Base-by-base conservation (phyloP, 2,329 filamentous ascomycete genomes). In the Zopfia rhizophila region DNA sequence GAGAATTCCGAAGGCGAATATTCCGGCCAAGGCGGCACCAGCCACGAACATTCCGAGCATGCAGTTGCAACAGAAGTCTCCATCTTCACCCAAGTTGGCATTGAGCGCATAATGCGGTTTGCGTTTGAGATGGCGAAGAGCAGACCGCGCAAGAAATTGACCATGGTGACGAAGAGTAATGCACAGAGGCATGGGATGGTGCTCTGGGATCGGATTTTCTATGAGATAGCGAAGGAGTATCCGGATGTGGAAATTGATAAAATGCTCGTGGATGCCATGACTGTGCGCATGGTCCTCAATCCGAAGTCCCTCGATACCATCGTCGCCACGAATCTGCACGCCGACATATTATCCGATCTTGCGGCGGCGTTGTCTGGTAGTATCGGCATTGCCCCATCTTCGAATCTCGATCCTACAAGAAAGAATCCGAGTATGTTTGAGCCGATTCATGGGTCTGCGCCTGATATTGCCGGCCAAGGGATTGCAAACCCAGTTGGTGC, bases 301-400 rank as follows among this genome's bases (percentile, higher is more conserved):
- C 76, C 76, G 3, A 66, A 75, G 48, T 68, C 67, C 1, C 55
- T 78, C 28, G 75, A 78, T 42, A 78, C 75, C 0, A 77, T 79
- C 25, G 75, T 78, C 6, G 76, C 76, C 1, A 78, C 76, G 5
- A 79, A 78, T 51, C 56, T 72, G 27, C 65, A 70, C 28, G 85
- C 84, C 5, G 86, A 89, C 51, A 88, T 89, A 35, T 73, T 89
- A 12, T 85, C 84, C 1, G 85, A 89, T 59, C 72, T 89, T 27
- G 86, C 85, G 2, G 85, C 86, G 12, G 84, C 85, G 0, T 72
- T 88, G 19, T 83, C 83, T 3, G 85, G 86, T 0, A 83, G 80
- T 7, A 88, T 88, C 51, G 86, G 86, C 7, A 87, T 89, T 48
- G 86, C 86, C 1, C 84, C 85, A 1, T 86, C 83, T 0, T 83